Evolutionary conservation across 1,284 basidiomycete species (phyloP), one percentile per base, ranked within the genome.

Genomic region (Ganoderma lucidum): DNA sequence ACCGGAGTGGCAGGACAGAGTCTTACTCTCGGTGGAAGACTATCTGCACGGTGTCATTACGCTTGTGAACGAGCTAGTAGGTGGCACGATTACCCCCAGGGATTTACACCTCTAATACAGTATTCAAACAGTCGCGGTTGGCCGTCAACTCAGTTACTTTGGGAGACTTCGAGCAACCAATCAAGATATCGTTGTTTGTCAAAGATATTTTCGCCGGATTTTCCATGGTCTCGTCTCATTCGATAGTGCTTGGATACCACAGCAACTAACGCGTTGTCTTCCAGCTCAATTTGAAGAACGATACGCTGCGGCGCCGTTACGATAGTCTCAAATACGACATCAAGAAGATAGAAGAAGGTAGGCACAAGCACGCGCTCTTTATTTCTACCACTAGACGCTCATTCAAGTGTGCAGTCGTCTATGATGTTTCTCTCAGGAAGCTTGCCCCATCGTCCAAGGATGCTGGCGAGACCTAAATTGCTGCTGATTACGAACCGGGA

Each of bases 251-350:
- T 30, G 23, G 23, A 44, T 23, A n/a, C n/a, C n/a, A 14, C 3
- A 10, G 28, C 41, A 28, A 28, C 30, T 23, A n/a, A 51, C 23
- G 8, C 5, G 8, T 44, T 55, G 17, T 41, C 5, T 53, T 28
- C 19, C 75, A 95, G 91, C 84, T 96, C n/a, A 96, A 96, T 77
- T 83, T 96, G n/a, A 96, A 95, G 77, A 96, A 96, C 72, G 94
- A 96, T 76, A 80, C 83, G 0, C 82, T 96, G 5, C 89, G 94
- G 12, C 87, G 93, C 70, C 83, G 94, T 64, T 96, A 94, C 76
- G 94, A 94, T 75, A 89, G 91, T 73, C 81, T 95, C 32, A 95
- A 95, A 78, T 96, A 96, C 75, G 94, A 96, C 77, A 88, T 96
- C 74, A 96, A 96, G 81, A 94, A 94, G 75, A 93, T 96, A 30